Conservation (phyloP, 1,284 basidiomycete genomes). For the Rhodofomes roseus region DNA sequence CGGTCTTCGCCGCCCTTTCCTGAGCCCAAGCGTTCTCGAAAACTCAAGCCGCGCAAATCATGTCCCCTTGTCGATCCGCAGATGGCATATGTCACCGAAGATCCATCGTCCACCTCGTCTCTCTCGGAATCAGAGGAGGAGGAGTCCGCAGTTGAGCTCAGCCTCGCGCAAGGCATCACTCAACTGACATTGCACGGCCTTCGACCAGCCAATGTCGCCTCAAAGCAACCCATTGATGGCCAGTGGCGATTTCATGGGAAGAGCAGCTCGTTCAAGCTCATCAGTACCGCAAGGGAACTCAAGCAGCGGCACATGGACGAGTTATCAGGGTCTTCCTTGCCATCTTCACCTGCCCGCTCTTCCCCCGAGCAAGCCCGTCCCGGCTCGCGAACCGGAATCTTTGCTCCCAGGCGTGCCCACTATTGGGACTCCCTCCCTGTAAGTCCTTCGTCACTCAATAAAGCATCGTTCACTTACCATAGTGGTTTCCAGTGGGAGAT, state of each 20-base stretch:
- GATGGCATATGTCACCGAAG: not conserved
- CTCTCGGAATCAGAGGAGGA: conserved; percentile 34
- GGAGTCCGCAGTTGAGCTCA: conserved; percentile 26
- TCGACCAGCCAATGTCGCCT: conserved; percentile 22
- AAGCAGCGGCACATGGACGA: conserved; percentile 47
- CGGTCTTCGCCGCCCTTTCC: not conserved
- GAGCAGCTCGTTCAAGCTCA: conserved; percentile 52
- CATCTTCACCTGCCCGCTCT: conserved; percentile 10
- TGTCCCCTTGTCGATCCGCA: not conserved
- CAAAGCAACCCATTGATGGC: conserved; percentile 23
- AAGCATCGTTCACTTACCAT: not conserved
- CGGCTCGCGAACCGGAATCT: not conserved
- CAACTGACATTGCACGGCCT: conserved; percentile 36
- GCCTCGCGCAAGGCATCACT: conserved; percentile 31
- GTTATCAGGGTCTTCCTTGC: conserved; percentile 12
- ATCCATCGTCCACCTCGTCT: conserved; percentile 11
- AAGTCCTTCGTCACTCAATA: not conserved
- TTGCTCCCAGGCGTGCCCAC: conserved; percentile 11
- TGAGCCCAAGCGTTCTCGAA: not conserved
- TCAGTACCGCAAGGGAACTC: conserved; percentile 48
- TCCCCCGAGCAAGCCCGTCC: conserved; percentile 8
- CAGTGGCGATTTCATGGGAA: conserved; percentile 58
- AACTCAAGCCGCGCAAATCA: not conserved
- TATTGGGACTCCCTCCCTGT: conserved; percentile 22
- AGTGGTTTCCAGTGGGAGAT: conserved; percentile 51